These are phyloP conservation scores for Vigna nakashimae DNA, from an alignment of 306 rosid species.

Conservation along the genomic window DNA sequence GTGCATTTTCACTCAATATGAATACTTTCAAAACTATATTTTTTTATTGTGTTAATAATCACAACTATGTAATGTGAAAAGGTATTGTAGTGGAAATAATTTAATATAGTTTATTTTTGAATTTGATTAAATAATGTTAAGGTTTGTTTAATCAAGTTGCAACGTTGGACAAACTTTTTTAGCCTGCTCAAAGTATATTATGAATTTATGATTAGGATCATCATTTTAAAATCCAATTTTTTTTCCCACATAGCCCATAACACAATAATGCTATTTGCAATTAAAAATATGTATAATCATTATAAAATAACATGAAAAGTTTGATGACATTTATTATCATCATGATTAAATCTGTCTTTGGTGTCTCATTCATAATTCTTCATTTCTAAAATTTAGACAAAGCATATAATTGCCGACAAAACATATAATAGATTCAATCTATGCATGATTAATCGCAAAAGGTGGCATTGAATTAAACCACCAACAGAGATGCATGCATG, in stretches of 20 bases:
- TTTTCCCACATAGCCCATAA: neutral
- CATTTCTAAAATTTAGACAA: neutral
- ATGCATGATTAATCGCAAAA: neutral
- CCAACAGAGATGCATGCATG: conserved; percentile 18
- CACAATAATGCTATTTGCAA: neutral
- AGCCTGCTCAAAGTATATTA: neutral
- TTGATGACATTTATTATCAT: neutral
- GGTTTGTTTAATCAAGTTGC: neutral
- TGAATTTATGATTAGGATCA: neutral
- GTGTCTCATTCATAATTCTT: neutral
- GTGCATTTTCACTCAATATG: neutral
- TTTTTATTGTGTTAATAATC: neutral
- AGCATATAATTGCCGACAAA: neutral
- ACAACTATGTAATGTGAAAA: neutral
- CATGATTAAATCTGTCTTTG: neutral
- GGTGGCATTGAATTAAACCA: conserved; percentile 28
- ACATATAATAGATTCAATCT: neutral
- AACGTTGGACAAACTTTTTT: neutral
- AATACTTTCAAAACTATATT: neutral
- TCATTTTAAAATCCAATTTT: neutral
- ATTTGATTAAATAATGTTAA: neutral
- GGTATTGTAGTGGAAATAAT: too few species aligned
- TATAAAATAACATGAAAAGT: neutral
- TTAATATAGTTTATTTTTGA: neutral
- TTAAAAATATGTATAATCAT: neutral